These are phyloP conservation scores for Mucor plumbeus DNA, from an alignment of 371 early-diverging fungal genomes.

Conservation along the genomic window DNA sequence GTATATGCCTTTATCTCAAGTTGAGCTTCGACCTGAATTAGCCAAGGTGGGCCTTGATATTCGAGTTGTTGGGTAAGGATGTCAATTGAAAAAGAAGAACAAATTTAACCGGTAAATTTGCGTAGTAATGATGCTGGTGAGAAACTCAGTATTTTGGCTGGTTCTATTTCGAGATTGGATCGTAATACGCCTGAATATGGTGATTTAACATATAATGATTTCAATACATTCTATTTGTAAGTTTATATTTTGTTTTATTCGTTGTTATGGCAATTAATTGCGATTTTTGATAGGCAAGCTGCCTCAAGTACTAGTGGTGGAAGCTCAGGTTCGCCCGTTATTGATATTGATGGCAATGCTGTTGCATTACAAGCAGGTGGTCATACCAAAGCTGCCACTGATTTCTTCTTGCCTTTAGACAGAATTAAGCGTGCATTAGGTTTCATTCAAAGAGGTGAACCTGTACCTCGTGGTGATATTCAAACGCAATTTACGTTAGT, in stretches of 20 bases:
- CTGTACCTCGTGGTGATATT: conserved; percentile 89
- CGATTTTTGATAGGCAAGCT: conserved; percentile 57
- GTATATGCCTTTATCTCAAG: conserved; percentile 82
- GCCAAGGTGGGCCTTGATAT: conserved; percentile 93
- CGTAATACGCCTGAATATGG: conserved; percentile 73
- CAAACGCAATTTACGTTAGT: conserved; percentile 79
- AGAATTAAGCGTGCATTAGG: conserved; percentile 83
- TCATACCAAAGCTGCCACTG: conserved; percentile 81
- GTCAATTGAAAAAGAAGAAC: neutral
- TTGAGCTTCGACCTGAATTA: conserved; percentile 78
- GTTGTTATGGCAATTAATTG: neutral
- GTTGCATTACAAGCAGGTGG: conserved; percentile 93
- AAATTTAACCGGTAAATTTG: neutral
- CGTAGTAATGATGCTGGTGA: conserved; percentile 89
- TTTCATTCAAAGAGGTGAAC: conserved; percentile 67
- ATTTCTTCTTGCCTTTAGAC: conserved; percentile 90
- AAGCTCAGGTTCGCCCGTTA: conserved; percentile 88
- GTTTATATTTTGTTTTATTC: neutral
- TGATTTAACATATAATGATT: conserved; percentile 71
- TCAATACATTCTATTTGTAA: conserved; percentile 80
- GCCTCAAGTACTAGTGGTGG: conserved; percentile 84
- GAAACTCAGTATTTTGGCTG: conserved; percentile 88
- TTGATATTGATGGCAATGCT: conserved; percentile 92
- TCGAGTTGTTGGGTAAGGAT: conserved; percentile 80
- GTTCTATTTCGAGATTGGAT: conserved; percentile 88